Conservation (phyloP, 2,329 filamentous ascomycete species). For the Phialophora tarda region DNA sequence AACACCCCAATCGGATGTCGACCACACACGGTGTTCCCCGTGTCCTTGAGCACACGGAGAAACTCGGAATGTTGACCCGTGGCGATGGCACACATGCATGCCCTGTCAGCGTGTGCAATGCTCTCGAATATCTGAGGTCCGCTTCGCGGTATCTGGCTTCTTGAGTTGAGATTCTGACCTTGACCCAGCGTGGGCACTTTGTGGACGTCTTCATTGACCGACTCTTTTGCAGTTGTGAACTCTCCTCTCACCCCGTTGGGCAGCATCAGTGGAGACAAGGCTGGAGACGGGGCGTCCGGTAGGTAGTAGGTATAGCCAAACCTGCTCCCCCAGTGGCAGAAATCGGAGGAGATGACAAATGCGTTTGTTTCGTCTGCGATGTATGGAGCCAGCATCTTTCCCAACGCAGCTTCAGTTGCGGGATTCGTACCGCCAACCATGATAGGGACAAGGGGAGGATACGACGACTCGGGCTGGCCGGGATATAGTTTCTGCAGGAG, state of each 20-base stretch:
- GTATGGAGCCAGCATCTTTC: slow-evolving; percentile 75
- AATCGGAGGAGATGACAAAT: slow-evolving; percentile 92
- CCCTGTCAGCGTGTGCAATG: slow-evolving; percentile 77
- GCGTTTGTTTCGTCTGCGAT: slow-evolving; percentile 72
- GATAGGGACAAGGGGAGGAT: slow-evolving; percentile 81
- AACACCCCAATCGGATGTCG: slow-evolving; percentile 91
- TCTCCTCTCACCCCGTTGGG: slow-evolving; percentile 39
- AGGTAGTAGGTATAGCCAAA: slow-evolving; percentile 86
- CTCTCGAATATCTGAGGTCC: slow-evolving; percentile 75
- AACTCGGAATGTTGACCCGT: slow-evolving; percentile 75
- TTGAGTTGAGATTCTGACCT: slow-evolving; percentile 33
- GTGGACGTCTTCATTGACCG: slow-evolving; percentile 41
- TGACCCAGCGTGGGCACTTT: slow-evolving; percentile 34
- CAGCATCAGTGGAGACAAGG: slow-evolving; percentile 51
- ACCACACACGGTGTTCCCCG: slow-evolving; percentile 91
- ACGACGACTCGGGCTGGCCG: slow-evolving; percentile 58
- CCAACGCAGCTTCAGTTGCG: slow-evolving; percentile 70
- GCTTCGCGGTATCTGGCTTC: slow-evolving; percentile 26
- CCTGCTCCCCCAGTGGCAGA: slow-evolving; percentile 90
- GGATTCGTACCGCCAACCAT: slow-evolving; percentile 77
- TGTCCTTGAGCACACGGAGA: slow-evolving; percentile 69
- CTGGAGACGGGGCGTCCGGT: slow-evolving; percentile 53
- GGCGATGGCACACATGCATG: slow-evolving; percentile 84
- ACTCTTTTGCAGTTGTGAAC: slow-evolving; percentile 32
- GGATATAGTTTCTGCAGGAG: slow-evolving; percentile 63